Base-by-base conservation (phyloP, 1,139 yeast genomes). In the Groenewaldozyma sp. region DNA sequence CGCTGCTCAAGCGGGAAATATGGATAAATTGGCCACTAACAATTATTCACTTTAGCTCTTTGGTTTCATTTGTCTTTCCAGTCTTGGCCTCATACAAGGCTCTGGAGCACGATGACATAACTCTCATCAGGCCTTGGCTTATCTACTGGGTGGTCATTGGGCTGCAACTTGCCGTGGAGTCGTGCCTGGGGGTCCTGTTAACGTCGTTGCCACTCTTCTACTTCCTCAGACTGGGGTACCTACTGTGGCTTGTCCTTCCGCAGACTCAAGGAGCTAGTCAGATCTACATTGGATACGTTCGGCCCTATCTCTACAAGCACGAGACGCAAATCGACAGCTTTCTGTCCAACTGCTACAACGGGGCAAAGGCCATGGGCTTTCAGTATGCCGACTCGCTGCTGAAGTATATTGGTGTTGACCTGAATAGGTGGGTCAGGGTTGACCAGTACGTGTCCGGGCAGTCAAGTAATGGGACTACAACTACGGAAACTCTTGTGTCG, bases 71-170 rank as follows among this genome's bases (percentile, higher is more conserved):
- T 31, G 67, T 68, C 6, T 73, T 72, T 52, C 83, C 83, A 4
- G 62, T 74, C n/a, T 56, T 73, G 46, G 80, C 78, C 31, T 73
- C 82, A 4, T 75, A 68, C 54, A 67, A 64, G 45, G 75, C 81
- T 3, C 66, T 74, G 45, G 67, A 70, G 45, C 62, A 64, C 38
- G 67, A 70, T 50, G 68, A 69, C 45, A 54, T 68, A 41, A 53
- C 71, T 18, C 56, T 67, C 11, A 55, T 73, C 31, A 74, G 74
- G 40, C 74, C 76, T 48, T 76, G 82, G 82, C 64, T 75, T 36
- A 69, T 75, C 50, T 77, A 73, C 58, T 76, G 82, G 82, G 68
- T 74, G 18, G 76, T 75, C 2, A 54, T 64, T 40, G 74, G 72
- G 9, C 53, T 68, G 18, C 59, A 63, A 26, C 59, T 63, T 17